Evolutionary conservation across 1,284 basidiomycete genomes (phyloP).

Genomic region (Pseudozyma sp.): DNA sequence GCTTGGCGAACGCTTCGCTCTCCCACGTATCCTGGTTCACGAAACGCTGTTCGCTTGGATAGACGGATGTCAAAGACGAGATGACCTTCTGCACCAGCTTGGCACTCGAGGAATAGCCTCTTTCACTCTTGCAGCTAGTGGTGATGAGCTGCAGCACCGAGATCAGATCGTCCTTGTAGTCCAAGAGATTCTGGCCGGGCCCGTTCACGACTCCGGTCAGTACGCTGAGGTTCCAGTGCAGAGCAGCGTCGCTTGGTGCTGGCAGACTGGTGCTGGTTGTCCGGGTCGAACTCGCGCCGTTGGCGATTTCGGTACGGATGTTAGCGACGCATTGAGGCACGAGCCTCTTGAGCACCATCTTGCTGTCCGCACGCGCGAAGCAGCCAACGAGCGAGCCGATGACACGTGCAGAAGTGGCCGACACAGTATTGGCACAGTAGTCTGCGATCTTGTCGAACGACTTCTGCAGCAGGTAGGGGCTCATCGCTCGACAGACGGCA

Average conservation of each 20-base stretch:
- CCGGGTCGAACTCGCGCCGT: conserved; percentile 89
- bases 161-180: conserved; percentile 78
- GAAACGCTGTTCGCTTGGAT: conserved; percentile 84
- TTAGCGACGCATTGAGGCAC: conserved; percentile 82
- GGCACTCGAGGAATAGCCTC: conserved; percentile 86
- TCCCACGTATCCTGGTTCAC: conserved; percentile 87
- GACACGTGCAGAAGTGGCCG: conserved; percentile 85
- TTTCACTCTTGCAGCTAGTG: conserved; percentile 85
- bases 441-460: conserved; percentile 86
- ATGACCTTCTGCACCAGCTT: conserved; percentile 83
- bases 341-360: conserved; percentile 82
- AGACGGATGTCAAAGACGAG: conserved; percentile 80
- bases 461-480: conserved; percentile 85
- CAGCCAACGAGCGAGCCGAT: conserved; percentile 90
- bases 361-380: conserved; percentile 82
- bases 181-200: conserved; percentile 72
- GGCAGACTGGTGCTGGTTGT: conserved; percentile 88
- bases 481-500: conserved; percentile 86
- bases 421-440: conserved; percentile 78
- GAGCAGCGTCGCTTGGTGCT: conserved; percentile 85
- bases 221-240: conserved; percentile 83
- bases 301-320: conserved; percentile 85
- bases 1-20: conserved; percentile 79
- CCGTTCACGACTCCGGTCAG: conserved; percentile 58
- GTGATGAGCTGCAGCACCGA: conserved; percentile 78